Conservation (phyloP, 805 yeast species). For the Nakazawaea peltata region DNA sequence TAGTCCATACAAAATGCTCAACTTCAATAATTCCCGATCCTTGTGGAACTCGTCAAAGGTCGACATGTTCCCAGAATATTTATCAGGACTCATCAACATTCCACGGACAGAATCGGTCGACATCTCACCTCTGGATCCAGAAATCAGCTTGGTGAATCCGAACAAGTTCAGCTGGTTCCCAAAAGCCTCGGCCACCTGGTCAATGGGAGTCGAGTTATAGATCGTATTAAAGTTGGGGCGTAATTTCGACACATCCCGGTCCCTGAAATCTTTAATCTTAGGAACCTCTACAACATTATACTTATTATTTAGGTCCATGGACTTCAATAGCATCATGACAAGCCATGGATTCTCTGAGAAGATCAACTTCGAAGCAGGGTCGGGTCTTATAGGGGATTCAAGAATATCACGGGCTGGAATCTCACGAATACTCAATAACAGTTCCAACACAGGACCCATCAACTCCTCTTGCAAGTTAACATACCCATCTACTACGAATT, state of each 20-base stretch:
- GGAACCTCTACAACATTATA: slow-evolving; percentile 3
- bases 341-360: neutral
- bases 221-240: slow-evolving; percentile 6
- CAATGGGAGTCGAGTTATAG: slow-evolving; percentile 6
- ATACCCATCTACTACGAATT: slow-evolving; percentile 2
- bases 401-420: neutral
- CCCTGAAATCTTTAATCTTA: neutral
- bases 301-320: neutral
- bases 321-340: neutral
- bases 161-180: neutral
- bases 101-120: slow-evolving; percentile 7
- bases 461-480: slow-evolving; percentile 4
- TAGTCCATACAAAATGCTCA: slow-evolving; percentile 2
- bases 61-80: neutral
- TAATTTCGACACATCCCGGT: slow-evolving; percentile 6
- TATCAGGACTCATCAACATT: neutral
- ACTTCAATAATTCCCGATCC: slow-evolving; percentile 1
- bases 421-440: neutral
- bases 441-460: slow-evolving; percentile 1
- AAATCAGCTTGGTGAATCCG: too few species aligned
- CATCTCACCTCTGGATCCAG: neutral
- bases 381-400: too few species aligned
- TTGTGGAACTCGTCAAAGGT: slow-evolving; percentile 7
- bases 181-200: slow-evolving; percentile 1
- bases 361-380: neutral